phyloP scores from a whole-genome alignment of 768 basidiomycete genomes.

The Suillus spraguei region DNA sequence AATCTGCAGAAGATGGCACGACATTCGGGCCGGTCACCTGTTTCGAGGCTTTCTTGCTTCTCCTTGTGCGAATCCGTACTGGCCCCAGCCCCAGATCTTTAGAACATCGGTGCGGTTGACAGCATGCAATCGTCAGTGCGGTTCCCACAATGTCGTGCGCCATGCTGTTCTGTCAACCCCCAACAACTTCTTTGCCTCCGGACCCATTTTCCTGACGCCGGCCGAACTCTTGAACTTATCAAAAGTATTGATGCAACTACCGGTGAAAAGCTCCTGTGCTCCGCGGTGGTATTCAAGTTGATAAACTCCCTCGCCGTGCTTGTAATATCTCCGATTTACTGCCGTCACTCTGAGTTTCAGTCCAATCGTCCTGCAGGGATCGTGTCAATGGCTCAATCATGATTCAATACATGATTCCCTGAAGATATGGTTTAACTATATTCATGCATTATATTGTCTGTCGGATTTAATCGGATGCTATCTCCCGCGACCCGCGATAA shows the following conservation, averaged over 20 bases:
- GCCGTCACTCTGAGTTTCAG: not conserved
- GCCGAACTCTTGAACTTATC: not conserved
- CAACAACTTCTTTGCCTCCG: not conserved
- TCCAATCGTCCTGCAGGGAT: not conserved
- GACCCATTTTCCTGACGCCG: not conserved
- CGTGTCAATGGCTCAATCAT: not conserved
- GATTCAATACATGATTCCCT: not conserved
- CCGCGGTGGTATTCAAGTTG: not conserved
- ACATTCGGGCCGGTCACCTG: not conserved
- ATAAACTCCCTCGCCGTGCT: not conserved
- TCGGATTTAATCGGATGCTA: not conserved
- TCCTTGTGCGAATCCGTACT: not conserved
- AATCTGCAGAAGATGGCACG: not conserved
- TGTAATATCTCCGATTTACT: not conserved
- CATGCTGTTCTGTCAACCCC: conserved; percentile 9
- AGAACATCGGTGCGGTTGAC: not conserved
- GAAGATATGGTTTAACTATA: not conserved
- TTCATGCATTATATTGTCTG: not conserved
- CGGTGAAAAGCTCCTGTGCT: not conserved
- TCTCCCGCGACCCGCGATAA: too few relatives aligned
- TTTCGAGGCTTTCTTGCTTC: not conserved
- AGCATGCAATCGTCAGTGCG: not conserved
- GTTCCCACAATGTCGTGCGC: not conserved
- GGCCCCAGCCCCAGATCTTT: not conserved
- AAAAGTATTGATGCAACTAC: not conserved